Evolutionary conservation across 2,329 filamentous ascomycete species (phyloP).

Genomic region (Phialemonium atrogriseum): DNA sequence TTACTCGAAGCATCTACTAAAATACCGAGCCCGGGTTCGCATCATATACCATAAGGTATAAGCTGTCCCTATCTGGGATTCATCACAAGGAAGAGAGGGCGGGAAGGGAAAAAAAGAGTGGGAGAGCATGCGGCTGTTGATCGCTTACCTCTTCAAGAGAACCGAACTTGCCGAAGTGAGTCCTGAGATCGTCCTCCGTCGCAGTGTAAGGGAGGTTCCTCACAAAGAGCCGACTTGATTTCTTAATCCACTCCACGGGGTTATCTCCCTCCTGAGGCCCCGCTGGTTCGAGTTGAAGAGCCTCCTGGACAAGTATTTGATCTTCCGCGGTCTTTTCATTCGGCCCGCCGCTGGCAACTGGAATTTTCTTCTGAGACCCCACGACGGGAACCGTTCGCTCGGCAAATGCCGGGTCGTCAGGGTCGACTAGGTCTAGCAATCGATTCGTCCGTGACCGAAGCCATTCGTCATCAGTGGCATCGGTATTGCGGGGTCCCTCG

Average conservation of each 20-base stretch:
- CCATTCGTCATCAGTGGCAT: slow-evolving; percentile 79
- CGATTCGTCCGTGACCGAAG: slow-evolving; percentile 81
- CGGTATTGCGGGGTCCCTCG: slow-evolving; percentile 9
- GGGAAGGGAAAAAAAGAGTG: slow-evolving; percentile 12
- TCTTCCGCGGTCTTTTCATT: slow-evolving; percentile 5
- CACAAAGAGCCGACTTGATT: slow-evolving; percentile 74
- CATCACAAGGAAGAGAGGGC: slow-evolving; percentile 56
- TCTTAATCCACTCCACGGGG: slow-evolving; percentile 53
- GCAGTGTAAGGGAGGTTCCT: slow-evolving; percentile 80
- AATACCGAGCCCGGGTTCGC: slow-evolving; percentile 86
- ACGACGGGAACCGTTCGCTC: slow-evolving; percentile 10
- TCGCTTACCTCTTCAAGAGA: slow-evolving; percentile 76
- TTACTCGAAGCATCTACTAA: slow-evolving; percentile 99
- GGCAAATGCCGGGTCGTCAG: slow-evolving; percentile 43
- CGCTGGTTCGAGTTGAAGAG: slow-evolving; percentile 14
- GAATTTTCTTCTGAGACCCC: slow-evolving; percentile 7
- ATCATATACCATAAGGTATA: slow-evolving; percentile 85
- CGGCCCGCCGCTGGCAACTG: slow-evolving; percentile 7
- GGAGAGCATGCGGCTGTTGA: slow-evolving; percentile 1
- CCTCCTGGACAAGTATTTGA: slow-evolving; percentile 12
- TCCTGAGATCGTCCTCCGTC: slow-evolving; percentile 67
- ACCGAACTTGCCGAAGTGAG: slow-evolving; percentile 65
- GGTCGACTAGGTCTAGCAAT: slow-evolving; percentile 74
- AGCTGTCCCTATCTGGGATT: slow-evolving; percentile 99
- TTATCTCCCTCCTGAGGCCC: slow-evolving; percentile 29